Evolutionary conservation across 1,284 basidiomycete genomes (phyloP).

Genomic region (Schizophyllum commune): DNA sequence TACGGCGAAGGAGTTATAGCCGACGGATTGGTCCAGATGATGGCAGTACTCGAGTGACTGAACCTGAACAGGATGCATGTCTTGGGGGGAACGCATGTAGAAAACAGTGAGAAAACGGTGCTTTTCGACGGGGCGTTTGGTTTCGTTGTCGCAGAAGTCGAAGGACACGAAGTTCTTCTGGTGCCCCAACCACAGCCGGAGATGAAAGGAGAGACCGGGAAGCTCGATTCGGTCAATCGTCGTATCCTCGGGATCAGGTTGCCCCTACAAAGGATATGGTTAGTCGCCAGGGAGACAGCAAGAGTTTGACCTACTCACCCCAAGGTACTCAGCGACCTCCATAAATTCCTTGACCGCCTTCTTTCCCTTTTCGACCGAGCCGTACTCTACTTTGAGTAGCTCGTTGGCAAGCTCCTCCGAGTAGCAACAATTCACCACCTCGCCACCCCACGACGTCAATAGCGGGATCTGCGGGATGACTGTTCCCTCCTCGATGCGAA

Average conservation of each 20-base stretch:
- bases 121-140: neutral
- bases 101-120: neutral
- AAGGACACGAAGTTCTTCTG: neutral
- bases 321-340: neutral
- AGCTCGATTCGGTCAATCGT: neutral
- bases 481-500: too few species aligned
- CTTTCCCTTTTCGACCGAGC: neutral
- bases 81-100: too few species aligned
- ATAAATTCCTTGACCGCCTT: neutral
- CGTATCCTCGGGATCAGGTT: neutral
- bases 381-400: neutral
- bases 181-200: neutral
- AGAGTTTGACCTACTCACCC: neutral
- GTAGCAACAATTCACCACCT: too few species aligned
- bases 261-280: neutral
- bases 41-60: too few species aligned
- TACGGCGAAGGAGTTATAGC: too few species aligned
- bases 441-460: too few species aligned
- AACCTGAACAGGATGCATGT: too few species aligned
- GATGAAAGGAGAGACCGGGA: neutral
- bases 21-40: too few species aligned
- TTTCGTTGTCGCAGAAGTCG: neutral
- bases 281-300: neutral
- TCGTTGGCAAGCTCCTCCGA: neutral
- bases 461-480: too few species aligned